These are phyloP conservation scores for Hypholoma sublateritium DNA, from an alignment of 768 basidiomycete species.

Conservation along the genomic window DNA sequence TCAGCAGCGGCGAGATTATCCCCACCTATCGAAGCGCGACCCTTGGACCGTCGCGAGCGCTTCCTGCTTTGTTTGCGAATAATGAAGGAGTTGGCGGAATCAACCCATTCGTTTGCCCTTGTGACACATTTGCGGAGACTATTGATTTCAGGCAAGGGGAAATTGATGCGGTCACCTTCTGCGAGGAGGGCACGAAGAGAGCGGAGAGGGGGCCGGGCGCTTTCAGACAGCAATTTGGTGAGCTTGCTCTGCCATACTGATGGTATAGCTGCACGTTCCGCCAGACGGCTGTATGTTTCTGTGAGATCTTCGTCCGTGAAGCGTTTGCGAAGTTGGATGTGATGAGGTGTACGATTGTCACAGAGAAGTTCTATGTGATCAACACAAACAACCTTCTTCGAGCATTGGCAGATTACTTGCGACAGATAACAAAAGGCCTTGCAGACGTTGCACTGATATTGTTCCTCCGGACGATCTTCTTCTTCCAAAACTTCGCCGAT, in stretches of 20 bases:
- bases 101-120: conserved; percentile 87
- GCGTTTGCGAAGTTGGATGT: conserved; percentile 71
- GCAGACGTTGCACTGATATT: conserved; percentile 93
- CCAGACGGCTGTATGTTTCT: conserved; percentile 64
- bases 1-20: conserved; percentile 33
- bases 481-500: conserved; percentile 71
- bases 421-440: conserved; percentile 95
- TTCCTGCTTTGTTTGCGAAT: conserved; percentile 80
- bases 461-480: conserved; percentile 86
- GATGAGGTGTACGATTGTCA: conserved; percentile 41
- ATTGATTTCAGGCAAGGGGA: conserved; percentile 67
- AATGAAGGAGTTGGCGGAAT: conserved; percentile 74
- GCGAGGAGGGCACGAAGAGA: conserved; percentile 78
- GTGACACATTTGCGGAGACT: conserved; percentile 77
- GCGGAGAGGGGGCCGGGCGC: conserved; percentile 70
- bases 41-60: conserved; percentile 64
- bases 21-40: conserved; percentile 43
- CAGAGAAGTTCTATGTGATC: conserved; percentile 84
- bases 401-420: conserved; percentile 83
- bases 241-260: conserved; percentile 75
- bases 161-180: conserved; percentile 87
- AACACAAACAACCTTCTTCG: conserved; percentile 76
- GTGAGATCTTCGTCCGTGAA: conserved; percentile 78
- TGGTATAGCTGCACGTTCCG: conserved; percentile 73
- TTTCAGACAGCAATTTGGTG: conserved; percentile 63